phyloP scores from a whole-genome alignment of 225 moss, liverwort and hornwort species.

The Bryoerythrophyllum caledonicum region DNA sequence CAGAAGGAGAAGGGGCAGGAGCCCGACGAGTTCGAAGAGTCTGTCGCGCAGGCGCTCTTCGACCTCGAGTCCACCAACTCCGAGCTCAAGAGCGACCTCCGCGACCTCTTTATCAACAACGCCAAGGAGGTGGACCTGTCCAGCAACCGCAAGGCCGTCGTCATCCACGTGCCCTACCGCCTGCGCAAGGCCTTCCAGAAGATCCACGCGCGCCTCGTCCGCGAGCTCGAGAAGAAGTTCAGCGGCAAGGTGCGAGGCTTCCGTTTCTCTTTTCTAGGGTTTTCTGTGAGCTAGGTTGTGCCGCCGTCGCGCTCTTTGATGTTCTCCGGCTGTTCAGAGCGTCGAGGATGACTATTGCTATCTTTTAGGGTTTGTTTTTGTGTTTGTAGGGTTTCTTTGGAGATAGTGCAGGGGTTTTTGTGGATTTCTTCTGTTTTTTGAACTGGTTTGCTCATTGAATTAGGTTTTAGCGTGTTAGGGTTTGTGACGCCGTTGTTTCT shows the following conservation, averaged over 20 bases:
- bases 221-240: conserved; percentile 99
- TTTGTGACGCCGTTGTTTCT: too few relatives aligned
- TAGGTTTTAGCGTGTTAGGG: too few relatives aligned
- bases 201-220: conserved; percentile 84
- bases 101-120: conserved; percentile 92
- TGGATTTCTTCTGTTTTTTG: too few relatives aligned
- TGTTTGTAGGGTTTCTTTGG: too few relatives aligned
- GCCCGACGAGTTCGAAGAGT: conserved; percentile 95
- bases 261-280: neutral
- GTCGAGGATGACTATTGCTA: too few relatives aligned
- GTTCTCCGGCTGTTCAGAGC: too few relatives aligned
- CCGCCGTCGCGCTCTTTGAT: neutral
- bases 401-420: too few relatives aligned
- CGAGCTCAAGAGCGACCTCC: conserved; percentile 92
- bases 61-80: conserved; percentile 94
- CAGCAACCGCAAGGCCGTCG: conserved; percentile 81
- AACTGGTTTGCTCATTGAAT: too few relatives aligned
- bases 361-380: too few relatives aligned
- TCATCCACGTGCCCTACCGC: conserved; percentile 90
- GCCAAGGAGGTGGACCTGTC: conserved; percentile 93
- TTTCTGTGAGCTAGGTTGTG: conserved; percentile 24
- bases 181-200: conserved; percentile 97
- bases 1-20: conserved; percentile 99
- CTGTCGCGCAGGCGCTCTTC: conserved; percentile 92
- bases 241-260: conserved; percentile 71